phyloP scores from a whole-genome alignment of 805 yeast genomes.

The Monosporozyma siamensis region DNA sequence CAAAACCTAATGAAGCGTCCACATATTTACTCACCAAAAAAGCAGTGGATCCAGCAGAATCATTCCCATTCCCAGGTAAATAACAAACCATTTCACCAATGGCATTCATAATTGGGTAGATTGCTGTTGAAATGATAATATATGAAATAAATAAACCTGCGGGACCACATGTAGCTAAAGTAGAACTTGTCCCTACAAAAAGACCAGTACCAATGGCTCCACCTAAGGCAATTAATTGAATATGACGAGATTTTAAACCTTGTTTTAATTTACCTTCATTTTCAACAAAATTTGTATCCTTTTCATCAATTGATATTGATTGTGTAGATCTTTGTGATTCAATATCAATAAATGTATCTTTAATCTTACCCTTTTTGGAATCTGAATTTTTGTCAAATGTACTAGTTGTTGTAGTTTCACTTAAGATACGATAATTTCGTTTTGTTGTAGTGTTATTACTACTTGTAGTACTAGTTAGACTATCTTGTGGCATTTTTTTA shows the following conservation, averaged over 20 bases:
- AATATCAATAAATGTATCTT: not conserved
- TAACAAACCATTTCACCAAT: conserved; percentile 63
- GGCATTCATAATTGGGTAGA: conserved; percentile 55
- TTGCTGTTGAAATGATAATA: conserved; percentile 50
- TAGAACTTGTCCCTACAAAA: conserved; percentile 62
- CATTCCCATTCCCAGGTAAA: conserved; percentile 42
- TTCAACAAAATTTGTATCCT: not conserved
- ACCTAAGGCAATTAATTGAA: conserved; percentile 76
- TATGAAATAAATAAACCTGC: conserved; percentile 56
- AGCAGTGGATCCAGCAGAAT: conserved; percentile 44
- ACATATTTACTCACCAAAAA: conserved; percentile 51
- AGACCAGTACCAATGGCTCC: conserved; percentile 81
- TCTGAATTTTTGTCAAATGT: not conserved
- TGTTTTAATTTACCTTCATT: conserved; percentile 11
- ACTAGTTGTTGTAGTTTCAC: not conserved
- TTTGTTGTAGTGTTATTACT: conserved; percentile 1
- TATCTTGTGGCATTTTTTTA: not conserved
- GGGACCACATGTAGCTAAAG: conserved; percentile 64
- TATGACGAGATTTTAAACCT: conserved; percentile 47
- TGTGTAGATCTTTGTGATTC: not conserved
- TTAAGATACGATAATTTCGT: not conserved
- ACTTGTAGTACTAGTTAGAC: not conserved
- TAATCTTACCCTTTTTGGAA: not conserved
- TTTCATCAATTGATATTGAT: not conserved
- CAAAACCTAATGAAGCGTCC: conserved; percentile 50